Conservation (phyloP, 805 yeast species). For the Kuraishia floccosa region DNA sequence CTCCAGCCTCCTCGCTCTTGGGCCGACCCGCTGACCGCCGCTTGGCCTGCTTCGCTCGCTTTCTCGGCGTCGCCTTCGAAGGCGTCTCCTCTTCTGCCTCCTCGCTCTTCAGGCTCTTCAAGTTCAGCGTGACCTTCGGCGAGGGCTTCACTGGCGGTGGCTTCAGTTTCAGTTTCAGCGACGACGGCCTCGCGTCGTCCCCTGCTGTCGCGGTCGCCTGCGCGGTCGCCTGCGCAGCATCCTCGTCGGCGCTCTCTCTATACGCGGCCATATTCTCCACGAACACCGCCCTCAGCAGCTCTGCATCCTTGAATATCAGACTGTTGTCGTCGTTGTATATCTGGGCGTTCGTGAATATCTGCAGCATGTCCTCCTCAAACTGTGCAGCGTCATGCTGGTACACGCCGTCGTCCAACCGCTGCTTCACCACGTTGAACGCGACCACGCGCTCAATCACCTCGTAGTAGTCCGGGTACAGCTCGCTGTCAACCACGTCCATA, state of each 20-base stretch:
- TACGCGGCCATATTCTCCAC: slow-evolving; percentile 21
- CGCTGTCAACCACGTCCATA: slow-evolving; percentile 58
- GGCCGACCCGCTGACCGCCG: no score
- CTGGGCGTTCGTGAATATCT: slow-evolving; percentile 73
- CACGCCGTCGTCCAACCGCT: slow-evolving; percentile 37
- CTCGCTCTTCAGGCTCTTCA: slow-evolving; percentile 5
- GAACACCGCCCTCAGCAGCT: slow-evolving; percentile 41
- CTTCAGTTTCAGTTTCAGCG: slow-evolving; percentile 4
- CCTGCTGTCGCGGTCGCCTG: no score
- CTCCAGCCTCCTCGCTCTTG: no score
- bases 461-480: slow-evolving; percentile 74
- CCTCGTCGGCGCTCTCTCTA: no score
- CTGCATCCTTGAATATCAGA: slow-evolving; percentile 62
- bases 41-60: slow-evolving; percentile 4
- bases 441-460: slow-evolving; percentile 63
- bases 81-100: not conserved
- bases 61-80: slow-evolving; percentile 1
- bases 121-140: slow-evolving; percentile 2
- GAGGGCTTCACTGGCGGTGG: slow-evolving; percentile 1
- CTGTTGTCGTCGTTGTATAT: slow-evolving; percentile 67
- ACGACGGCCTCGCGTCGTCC: no score
- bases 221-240: no score
- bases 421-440: slow-evolving; percentile 50
- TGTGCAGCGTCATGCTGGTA: slow-evolving; percentile 42
- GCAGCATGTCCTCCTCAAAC: slow-evolving; percentile 44